phyloP scores from a whole-genome alignment of 2,329 filamentous ascomycete species.

The Rachicladosporium sp. region DNA sequence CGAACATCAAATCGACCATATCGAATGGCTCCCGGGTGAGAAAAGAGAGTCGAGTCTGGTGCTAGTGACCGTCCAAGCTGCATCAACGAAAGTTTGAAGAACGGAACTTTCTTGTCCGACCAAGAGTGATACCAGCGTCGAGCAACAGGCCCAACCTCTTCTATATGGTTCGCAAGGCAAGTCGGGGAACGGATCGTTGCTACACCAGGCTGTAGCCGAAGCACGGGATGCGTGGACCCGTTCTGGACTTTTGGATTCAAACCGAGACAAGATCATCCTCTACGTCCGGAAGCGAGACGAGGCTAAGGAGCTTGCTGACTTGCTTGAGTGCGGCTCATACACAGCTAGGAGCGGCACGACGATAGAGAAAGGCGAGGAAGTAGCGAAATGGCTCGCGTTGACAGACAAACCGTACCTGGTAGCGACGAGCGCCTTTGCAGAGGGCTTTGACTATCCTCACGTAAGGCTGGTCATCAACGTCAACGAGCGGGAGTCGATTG shows the following conservation, averaged over 20 bases:
- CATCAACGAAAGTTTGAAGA: conserved; percentile 5
- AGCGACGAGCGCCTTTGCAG: conserved; percentile 3
- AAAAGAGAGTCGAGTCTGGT: conserved; percentile 8
- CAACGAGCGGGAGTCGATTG: conserved; percentile 5
- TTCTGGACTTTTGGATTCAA: neutral
- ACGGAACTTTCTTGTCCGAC: neutral
- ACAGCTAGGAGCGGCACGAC: too few relatives aligned
- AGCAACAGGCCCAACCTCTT: neutral
- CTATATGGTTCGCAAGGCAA: neutral
- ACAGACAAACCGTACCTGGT: conserved; percentile 1
- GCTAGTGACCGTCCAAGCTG: conserved; percentile 18
- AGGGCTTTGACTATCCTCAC: conserved; percentile 4
- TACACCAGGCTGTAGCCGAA: neutral
- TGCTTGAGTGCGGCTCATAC: too few relatives aligned
- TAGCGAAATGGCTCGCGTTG: neutral
- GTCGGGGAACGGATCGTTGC: neutral
- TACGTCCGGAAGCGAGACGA: conserved; percentile 2
- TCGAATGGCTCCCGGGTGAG: neutral
- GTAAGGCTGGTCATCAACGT: conserved; percentile 5
- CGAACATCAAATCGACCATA: conserved; percentile 1
- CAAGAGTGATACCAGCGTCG: neutral
- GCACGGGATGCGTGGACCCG: neutral
- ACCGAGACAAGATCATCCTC: conserved; percentile 2
- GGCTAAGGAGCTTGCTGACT: neutral
- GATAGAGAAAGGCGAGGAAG: too few relatives aligned